These are phyloP conservation scores for Chrysopogon serrulatus DNA, from an alignment of 176 grass and related monocot genomes.

Conservation along the genomic window DNA sequence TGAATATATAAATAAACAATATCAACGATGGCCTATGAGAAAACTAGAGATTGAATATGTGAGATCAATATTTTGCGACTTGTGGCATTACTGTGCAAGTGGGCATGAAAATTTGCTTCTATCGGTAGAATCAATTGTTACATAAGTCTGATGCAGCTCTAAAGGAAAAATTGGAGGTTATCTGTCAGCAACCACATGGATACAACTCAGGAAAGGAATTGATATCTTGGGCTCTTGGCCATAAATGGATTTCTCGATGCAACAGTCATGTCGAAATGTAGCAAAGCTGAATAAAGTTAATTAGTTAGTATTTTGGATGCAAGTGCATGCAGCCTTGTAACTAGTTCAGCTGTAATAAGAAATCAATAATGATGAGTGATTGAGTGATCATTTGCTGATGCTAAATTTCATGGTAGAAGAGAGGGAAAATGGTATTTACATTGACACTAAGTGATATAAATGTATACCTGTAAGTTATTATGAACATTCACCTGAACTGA, in stretches of 20 bases:
- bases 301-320: not conserved
- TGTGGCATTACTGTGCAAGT: not conserved
- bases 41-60: not conserved
- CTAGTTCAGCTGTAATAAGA: not conserved
- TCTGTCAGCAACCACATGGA: not conserved
- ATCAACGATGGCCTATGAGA: not conserved
- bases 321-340: not conserved
- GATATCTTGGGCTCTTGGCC: not conserved
- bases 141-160: not conserved
- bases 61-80: not conserved
- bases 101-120: not conserved
- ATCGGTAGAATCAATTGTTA: not conserved
- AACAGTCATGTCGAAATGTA: not conserved
- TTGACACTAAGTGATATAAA: not conserved
- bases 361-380: not conserved
- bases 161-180: not conserved
- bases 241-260: not conserved
- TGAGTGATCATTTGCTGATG: not conserved
- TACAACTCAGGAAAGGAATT: not conserved
- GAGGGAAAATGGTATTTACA: not conserved
- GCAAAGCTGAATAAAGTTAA: not conserved
- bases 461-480: not conserved
- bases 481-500: not conserved
- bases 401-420: not conserved
- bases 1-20: not conserved